A percentile compares a stretch with the other conserved stretches of the same genome.
These are phyloP conservation scores for Chiua virens DNA, from an alignment of 768 basidiomycete species.

Conservation along the genomic window DNA sequence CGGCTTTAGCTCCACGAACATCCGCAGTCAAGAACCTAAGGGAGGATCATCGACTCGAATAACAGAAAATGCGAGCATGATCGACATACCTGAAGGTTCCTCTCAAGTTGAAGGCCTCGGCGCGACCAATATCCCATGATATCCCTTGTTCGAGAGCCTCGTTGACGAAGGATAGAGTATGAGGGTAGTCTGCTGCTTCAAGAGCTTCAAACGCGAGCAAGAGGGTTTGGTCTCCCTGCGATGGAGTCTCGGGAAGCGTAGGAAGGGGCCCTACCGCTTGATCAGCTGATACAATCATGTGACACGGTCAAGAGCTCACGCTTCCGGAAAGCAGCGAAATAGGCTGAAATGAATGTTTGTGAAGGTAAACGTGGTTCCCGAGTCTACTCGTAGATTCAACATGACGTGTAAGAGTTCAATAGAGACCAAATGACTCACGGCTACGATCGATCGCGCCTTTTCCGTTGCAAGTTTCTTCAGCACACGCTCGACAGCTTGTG, in stretches of 20 bases:
- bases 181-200: slow-evolving; percentile 78
- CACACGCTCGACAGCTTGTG: slow-evolving; percentile 86
- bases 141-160: slow-evolving; percentile 88
- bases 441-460: slow-evolving; percentile 71
- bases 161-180: slow-evolving; percentile 75
- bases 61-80: not conserved
- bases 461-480: slow-evolving; percentile 76
- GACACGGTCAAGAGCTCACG: slow-evolving; percentile 47
- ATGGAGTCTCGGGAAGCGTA: slow-evolving; percentile 67
- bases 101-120: slow-evolving; percentile 88
- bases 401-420: not conserved
- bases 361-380: slow-evolving; percentile 87
- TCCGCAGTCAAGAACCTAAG: slow-evolving; percentile 86
- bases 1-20: slow-evolving; percentile 75
- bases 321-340: slow-evolving; percentile 94
- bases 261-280: slow-evolving; percentile 57
- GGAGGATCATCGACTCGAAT: not conserved
- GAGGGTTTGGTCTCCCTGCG: slow-evolving; percentile 83
- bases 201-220: slow-evolving; percentile 80
- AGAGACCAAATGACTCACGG: slow-evolving; percentile 40
- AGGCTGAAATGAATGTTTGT: slow-evolving; percentile 88
- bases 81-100: slow-evolving; percentile 89
- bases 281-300: slow-evolving; percentile 3
- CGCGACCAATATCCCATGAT: slow-evolving; percentile 69
- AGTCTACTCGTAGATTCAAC: slow-evolving; percentile 29